These are phyloP conservation scores for Sungouiella blattae DNA, from an alignment of 805 yeast species.

Conservation along the genomic window DNA sequence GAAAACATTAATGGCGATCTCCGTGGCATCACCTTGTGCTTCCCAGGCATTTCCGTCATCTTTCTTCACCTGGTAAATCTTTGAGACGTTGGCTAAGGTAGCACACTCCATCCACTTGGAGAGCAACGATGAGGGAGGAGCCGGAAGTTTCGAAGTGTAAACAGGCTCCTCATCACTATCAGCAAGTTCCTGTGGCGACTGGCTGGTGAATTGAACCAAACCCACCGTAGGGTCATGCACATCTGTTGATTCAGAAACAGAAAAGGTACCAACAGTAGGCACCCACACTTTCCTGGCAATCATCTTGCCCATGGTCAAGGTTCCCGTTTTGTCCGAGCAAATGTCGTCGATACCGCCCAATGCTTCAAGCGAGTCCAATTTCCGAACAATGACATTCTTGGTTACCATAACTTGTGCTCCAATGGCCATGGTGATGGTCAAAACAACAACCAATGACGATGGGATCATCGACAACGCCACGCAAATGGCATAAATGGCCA, in stretches of 20 bases:
- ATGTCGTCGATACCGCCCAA: constrained; percentile 38
- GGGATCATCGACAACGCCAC: constrained; percentile 41
- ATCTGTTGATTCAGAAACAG: constrained; percentile 30
- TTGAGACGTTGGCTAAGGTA: constrained; percentile 39
- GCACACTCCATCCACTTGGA: constrained; percentile 30
- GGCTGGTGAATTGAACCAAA: constrained; percentile 29
- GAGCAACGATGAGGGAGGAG: constrained; percentile 19
- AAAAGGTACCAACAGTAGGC: constrained; percentile 31
- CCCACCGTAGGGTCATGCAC: constrained; percentile 40
- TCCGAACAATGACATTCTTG: constrained; percentile 34
- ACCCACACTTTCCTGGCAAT: constrained; percentile 36
- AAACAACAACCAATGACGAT: constrained; percentile 35
- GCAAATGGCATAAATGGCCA: constrained; percentile 39
- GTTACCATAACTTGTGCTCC: constrained; percentile 38
- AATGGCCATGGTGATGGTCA: constrained; percentile 40
- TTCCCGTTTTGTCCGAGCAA: constrained; percentile 41
- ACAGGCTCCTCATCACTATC: constrained; percentile 35
- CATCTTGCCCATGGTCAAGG: constrained; percentile 38
- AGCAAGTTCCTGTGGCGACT: constrained; percentile 26
- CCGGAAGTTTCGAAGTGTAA: constrained; percentile 29
- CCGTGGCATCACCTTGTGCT: constrained; percentile 78
- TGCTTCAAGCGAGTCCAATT: constrained; percentile 36
- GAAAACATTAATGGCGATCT: constrained; percentile 81
- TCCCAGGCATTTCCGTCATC: constrained; percentile 35
- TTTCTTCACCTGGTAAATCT: constrained; percentile 24